Evolutionary conservation across 306 rosid species (phyloP).

Genomic region (Prinsepia uniflora): DNA sequence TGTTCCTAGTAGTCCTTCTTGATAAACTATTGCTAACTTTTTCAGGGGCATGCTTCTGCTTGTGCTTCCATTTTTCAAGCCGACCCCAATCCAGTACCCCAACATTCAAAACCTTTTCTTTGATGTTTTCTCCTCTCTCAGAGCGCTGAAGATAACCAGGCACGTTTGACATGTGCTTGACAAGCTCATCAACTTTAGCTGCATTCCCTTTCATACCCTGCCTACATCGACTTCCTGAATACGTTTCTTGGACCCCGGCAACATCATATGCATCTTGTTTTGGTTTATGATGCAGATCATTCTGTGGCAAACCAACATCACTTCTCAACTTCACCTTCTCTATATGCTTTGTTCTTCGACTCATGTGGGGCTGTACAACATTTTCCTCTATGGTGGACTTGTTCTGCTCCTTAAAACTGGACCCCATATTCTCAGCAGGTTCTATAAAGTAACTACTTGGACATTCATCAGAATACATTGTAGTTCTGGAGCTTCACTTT

Average conservation of each 20-base stretch:
- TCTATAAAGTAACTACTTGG: constrained; percentile 34
- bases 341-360: constrained; percentile 28
- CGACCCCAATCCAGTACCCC: constrained; percentile 90
- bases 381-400: constrained; percentile 38
- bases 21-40: constrained; percentile 29
- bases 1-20: constrained; percentile 28
- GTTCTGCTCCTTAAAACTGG: constrained; percentile 40
- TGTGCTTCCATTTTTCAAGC: constrained; percentile 77
- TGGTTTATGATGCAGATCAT: constrained; percentile 28
- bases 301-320: constrained; percentile 26
- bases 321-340: constrained; percentile 34
- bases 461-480: constrained; percentile 29
- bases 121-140: constrained; percentile 45
- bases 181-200: constrained; percentile 65
- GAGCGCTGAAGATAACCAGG: constrained; percentile 67
- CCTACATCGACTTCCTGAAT: constrained; percentile 17
- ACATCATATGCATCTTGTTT: constrained; percentile 29
- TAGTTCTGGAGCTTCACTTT: constrained; percentile 24
- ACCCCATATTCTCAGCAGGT: constrained; percentile 43
- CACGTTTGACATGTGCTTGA: constrained; percentile 83
- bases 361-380: constrained; percentile 25
- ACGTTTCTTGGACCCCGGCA: constrained; percentile 17
- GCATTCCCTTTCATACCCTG: constrained; percentile 38
- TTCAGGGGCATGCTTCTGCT: constrained; percentile 36
- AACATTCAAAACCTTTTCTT: constrained; percentile 70